Conservation (phyloP, 768 basidiomycete genomes). For the Phlegmacium glaucopus region DNA sequence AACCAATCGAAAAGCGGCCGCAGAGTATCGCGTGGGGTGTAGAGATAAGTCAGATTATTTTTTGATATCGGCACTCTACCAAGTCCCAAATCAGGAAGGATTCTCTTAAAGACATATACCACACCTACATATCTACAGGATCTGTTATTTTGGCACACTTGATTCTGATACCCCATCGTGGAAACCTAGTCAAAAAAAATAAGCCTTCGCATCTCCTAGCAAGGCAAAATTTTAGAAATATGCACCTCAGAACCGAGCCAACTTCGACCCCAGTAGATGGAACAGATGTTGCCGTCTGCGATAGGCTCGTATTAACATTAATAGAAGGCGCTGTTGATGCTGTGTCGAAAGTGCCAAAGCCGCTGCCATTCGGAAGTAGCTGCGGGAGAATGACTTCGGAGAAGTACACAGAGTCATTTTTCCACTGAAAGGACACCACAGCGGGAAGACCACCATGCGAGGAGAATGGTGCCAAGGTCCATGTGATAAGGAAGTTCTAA, state of each 20-base stretch:
- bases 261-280: slow-evolving; percentile 17
- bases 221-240: too few relatives aligned
- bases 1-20: slow-evolving; percentile 30
- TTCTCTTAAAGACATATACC: neutral
- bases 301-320: neutral
- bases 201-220: neutral
- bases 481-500: slow-evolving; percentile 32
- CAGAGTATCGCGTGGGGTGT: slow-evolving; percentile 30
- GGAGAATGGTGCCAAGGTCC: slow-evolving; percentile 38
- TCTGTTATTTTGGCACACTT: slow-evolving; percentile 32
- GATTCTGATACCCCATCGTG: slow-evolving; percentile 38
- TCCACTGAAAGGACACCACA: slow-evolving; percentile 27
- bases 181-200: slow-evolving; percentile 21
- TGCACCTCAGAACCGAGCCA: slow-evolving; percentile 27
- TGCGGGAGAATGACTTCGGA: slow-evolving; percentile 32
- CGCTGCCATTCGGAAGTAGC: slow-evolving; percentile 30
- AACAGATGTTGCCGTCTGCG: neutral
- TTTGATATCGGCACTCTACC: slow-evolving; percentile 7
- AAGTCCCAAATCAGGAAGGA: too few relatives aligned
- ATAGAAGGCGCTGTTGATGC: slow-evolving; percentile 19
- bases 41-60: slow-evolving; percentile 24
- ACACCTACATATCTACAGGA: slow-evolving; percentile 28
- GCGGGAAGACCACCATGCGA: slow-evolving; percentile 30
- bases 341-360: slow-evolving; percentile 33
- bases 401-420: slow-evolving; percentile 32